Evolutionary conservation across 1,139 yeast genomes (phyloP), one percentile per base, ranked within the genome.

Genomic region (Waltiozyma sp.): DNA sequence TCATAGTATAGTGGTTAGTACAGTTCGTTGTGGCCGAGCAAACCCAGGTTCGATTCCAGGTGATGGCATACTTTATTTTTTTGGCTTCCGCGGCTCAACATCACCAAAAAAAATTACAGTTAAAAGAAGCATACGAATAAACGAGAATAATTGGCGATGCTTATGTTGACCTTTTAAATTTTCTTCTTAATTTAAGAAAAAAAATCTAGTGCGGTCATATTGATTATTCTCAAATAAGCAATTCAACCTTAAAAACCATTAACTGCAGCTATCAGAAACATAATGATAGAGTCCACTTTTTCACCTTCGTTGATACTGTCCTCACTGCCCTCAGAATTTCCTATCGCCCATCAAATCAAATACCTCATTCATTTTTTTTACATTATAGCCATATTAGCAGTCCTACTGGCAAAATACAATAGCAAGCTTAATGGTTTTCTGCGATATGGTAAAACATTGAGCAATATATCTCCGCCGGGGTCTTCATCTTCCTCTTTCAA

Each of bases 1-100:
- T 54, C 47, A 49, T 64, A 64, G 69, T 64, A 64, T 64, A 64
- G 68, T 64, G 69, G 69, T 63, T 58, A 65, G 68, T 64, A 65
- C 69, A 65, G 62, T 55, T 61, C 68, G 63, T 65, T 65, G 69
- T 64, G 68, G 65, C 66, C 60, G 66, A 58, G 53, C 59, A 62
- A 57, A 62, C 66, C 65, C 66, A 61, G 65, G 66, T 62, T 62
- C 65, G 65, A 61, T 62, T 62, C 65, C 62, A 53, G 66, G 65
- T 57, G 53, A 55, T 60, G 65, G 66, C 65, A 62, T 44, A 47
- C 45, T 41, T 47, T 37, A 43, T 45, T 48, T 44, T 45, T 21
- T n/a, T n/a, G n/a, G n/a, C n/a, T n/a, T n/a, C n/a, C n/a, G n/a
- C n/a, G n/a, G n/a, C n/a, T 21, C 23, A 21, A 21, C 13, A 6